Base-by-base conservation (phyloP, 2,329 filamentous ascomycete genomes). In the Aspergillus bombycis region DNA sequence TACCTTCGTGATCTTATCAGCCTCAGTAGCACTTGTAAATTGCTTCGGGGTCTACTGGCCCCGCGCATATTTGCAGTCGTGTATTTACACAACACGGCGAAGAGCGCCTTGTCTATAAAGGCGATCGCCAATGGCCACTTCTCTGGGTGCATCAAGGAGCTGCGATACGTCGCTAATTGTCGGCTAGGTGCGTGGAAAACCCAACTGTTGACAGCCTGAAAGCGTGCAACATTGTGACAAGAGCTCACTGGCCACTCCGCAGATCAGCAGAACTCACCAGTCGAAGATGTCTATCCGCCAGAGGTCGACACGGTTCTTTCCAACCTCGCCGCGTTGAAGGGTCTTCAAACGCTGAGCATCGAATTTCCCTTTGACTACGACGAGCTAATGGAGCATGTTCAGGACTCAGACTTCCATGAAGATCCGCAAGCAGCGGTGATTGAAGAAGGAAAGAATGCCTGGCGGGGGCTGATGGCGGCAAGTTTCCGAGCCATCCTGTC, bases 401-500 rank as follows among this genome's bases (percentile, higher is more conserved):
- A 45, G 16, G 0, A 19, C 23, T 19, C 14, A 0, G 4, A 16
- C 7, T 57, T 57, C 38, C 28, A 45, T 30, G 36, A 43, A 0
- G 36, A 38, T 23, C 54, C 21, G 26, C 19, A 36, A 4, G 38
- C 34, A n/a, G 54, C 54, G 19, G 2, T 19, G 34, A 26, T 21
- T 3, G 54, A 36, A 4, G 54, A 57, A 30, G 19, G 16, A 57
- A 41, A 28, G 6, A 43, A 43, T 23, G 23, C 32, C 54, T 57
- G 32, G 54, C 36, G 16, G 26, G 54, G 54, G 11, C 32, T 57
- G 14, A 57, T 57, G 36, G n/a, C 36, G 54, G 54, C 54, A 36
- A 57, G 54, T n/a, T 57, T 45, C 23, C 54, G 54, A 36, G 54
- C 54, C 16, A 57, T 57, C 16, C 8, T 57, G 10, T 57, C 54